These are phyloP conservation scores for Aschersonia sp. DNA, from an alignment of 2,329 filamentous ascomycete genomes.

Conservation along the genomic window DNA sequence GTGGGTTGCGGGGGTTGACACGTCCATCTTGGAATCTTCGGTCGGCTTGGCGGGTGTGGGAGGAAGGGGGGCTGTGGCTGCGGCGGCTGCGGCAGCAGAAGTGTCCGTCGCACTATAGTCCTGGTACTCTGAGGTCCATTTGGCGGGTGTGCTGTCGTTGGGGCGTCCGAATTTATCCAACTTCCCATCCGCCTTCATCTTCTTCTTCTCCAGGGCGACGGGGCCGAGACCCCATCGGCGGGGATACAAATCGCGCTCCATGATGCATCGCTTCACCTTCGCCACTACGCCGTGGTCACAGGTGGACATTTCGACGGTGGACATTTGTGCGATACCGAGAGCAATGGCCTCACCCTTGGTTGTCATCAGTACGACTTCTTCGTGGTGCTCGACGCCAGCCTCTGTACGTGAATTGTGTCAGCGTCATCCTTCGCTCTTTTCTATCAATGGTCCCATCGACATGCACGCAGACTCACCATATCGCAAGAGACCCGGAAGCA, in stretches of 20 bases:
- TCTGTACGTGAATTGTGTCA: slow-evolving; percentile 35
- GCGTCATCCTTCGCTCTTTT: neutral
- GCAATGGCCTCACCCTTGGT: slow-evolving; percentile 99
- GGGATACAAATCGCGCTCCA: slow-evolving; percentile 98
- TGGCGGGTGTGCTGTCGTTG: slow-evolving; percentile 85
- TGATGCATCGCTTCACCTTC: slow-evolving; percentile 98
- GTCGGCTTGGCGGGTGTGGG: slow-evolving; percentile 12
- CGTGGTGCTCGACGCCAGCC: slow-evolving; percentile 79
- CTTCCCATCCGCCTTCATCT: slow-evolving; percentile 96
- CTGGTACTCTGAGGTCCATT: slow-evolving; percentile 88
- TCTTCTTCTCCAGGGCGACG: slow-evolving; percentile 94
- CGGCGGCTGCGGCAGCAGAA: slow-evolving; percentile 25
- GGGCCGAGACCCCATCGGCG: slow-evolving; percentile 93
- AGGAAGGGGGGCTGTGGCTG: slow-evolving; percentile 12
- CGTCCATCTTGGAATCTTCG: slow-evolving; percentile 20
- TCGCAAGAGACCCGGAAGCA: slow-evolving; percentile 89
- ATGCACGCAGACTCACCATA: slow-evolving; percentile 47
- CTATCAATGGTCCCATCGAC: slow-evolving; percentile 3
- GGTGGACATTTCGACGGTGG: slow-evolving; percentile 87
- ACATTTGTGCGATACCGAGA: slow-evolving; percentile 94
- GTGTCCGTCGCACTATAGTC: slow-evolving; percentile 57
- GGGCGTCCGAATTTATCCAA: slow-evolving; percentile 92
- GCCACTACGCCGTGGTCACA: slow-evolving; percentile 97
- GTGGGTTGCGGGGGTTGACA: slow-evolving; percentile 23
- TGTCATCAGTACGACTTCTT: slow-evolving; percentile 96